phyloP scores from a whole-genome alignment of 2,329 filamentous ascomycete species.

The Trichoderma koningii region DNA sequence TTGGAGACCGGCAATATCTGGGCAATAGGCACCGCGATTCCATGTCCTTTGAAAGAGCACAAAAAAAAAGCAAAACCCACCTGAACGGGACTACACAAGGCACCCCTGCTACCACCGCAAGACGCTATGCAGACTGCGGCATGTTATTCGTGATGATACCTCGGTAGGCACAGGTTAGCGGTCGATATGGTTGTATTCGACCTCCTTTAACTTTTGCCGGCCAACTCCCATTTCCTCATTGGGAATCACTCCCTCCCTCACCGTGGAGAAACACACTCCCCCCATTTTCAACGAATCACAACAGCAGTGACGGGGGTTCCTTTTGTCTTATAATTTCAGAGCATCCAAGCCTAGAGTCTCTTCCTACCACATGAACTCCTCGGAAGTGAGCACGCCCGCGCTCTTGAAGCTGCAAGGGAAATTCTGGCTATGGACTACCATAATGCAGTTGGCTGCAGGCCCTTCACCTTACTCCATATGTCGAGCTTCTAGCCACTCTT shows the following conservation, averaged over 20 bases:
- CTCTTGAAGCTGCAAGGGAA: not conserved
- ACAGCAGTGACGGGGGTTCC: not conserved
- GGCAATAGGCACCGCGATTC: not conserved
- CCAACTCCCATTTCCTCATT: not conserved
- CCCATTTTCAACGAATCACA: not conserved
- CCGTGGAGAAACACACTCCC: not conserved
- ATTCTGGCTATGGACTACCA: too few relatives aligned
- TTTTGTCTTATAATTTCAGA: conserved; percentile 1
- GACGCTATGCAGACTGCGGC: not conserved
- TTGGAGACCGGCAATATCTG: not conserved
- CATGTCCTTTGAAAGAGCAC: not conserved
- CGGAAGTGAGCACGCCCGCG: not conserved
- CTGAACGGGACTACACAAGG: not conserved
- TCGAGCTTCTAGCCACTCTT: not conserved
- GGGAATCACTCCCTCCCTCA: not conserved
- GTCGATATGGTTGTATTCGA: conserved; percentile 1
- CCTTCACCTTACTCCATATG: not conserved
- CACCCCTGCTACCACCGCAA: conserved; percentile 3
- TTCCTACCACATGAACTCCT: not conserved
- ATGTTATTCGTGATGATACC: not conserved
- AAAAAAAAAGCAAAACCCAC: not conserved
- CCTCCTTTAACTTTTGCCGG: conserved; percentile 2
- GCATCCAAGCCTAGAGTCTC: not conserved
- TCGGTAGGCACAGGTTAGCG: not conserved
- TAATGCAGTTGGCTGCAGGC: too few relatives aligned